Evolutionary conservation across 2,329 filamentous ascomycete genomes (phyloP).

Genomic region (Raffaelea arxii): DNA sequence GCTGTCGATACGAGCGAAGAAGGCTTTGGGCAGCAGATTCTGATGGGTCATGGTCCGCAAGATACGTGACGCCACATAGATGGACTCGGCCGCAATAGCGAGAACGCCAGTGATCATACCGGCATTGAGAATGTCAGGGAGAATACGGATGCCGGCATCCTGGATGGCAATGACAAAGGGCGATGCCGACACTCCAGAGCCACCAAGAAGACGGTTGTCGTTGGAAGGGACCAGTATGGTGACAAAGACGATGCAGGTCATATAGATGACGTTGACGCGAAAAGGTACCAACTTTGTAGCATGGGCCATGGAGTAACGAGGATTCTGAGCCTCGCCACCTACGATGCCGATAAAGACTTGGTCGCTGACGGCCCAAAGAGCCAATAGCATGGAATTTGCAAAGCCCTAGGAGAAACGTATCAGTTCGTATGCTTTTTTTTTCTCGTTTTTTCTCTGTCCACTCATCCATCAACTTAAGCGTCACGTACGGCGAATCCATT

Average conservation of each 20-base stretch:
- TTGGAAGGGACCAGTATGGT: background rate
- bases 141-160: background rate
- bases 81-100: background rate
- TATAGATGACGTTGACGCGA: background rate
- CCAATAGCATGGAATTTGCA: background rate
- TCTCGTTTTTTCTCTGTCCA: background rate
- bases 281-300: background rate
- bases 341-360: background rate
- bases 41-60: background rate
- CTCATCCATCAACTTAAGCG: too few species aligned
- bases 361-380: background rate
- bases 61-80: background rate
- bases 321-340: background rate
- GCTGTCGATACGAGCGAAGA: background rate
- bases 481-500: background rate
- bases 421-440: background rate
- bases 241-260: background rate
- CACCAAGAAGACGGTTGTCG: background rate
- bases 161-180: background rate
- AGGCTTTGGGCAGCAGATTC: background rate
- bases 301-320: background rate
- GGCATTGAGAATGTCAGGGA: background rate
- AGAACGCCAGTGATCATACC: constrained; percentile 4
- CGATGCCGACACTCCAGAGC: background rate
- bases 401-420: background rate